Conservation (phyloP, 352 stramenopile species). For the Phytopythium sindhum region DNA sequence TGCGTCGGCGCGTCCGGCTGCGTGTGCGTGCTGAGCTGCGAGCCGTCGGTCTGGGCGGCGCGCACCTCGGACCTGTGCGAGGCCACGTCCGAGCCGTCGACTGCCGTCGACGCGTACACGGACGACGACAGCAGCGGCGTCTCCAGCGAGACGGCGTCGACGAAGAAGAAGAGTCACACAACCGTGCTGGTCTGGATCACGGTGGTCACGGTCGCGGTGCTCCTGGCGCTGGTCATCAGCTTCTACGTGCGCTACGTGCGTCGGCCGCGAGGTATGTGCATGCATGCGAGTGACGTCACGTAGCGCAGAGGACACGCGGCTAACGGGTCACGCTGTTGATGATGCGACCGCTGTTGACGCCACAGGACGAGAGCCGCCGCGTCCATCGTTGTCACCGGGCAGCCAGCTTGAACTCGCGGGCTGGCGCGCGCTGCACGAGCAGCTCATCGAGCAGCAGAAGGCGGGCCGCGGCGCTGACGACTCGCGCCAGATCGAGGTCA, state of each 20-base stretch:
- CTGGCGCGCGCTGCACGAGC: slow-evolving; percentile 25
- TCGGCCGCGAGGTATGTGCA: slow-evolving; percentile 17
- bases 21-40: slow-evolving; percentile 52
- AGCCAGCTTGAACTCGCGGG: slow-evolving; percentile 22
- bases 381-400: slow-evolving; percentile 15
- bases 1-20: slow-evolving; percentile 36
- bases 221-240: slow-evolving; percentile 2
- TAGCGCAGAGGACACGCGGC: neutral
- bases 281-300: neutral
- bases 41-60: slow-evolving; percentile 24
- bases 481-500: neutral
- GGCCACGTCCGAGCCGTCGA: slow-evolving; percentile 8
- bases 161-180: neutral
- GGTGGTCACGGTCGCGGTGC: slow-evolving; percentile 1
- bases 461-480: neutral
- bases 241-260: slow-evolving; percentile 19
- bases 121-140: neutral
- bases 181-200: slow-evolving; percentile 4
- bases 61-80: slow-evolving; percentile 18
- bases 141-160: neutral
- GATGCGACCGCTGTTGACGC: slow-evolving; percentile 6
- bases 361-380: slow-evolving; percentile 10
- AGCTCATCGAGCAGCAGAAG: slow-evolving; percentile 35
- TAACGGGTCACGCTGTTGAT: neutral
- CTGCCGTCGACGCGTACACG: neutral